Percentiles rank a stretch among this genome's conserved stretches.
Evolutionary conservation across 192 early-diverging fungal species (phyloP).

Genomic region (Backusella psychrophila): DNA sequence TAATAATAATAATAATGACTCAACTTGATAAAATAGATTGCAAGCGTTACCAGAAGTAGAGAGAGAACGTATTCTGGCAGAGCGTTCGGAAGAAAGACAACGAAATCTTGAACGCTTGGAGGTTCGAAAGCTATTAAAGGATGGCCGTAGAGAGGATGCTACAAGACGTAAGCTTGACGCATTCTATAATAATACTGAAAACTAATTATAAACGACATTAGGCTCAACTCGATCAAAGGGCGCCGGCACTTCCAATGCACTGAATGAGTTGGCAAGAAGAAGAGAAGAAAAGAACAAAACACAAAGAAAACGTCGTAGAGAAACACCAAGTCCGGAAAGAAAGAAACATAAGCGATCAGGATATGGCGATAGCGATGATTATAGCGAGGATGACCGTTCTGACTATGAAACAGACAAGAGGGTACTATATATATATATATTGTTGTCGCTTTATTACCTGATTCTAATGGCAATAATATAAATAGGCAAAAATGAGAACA

Average conservation of each 20-base stretch:
- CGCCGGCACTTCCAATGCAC: conserved; percentile 34
- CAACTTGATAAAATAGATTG: conserved; percentile 33
- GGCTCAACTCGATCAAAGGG: conserved; percentile 57
- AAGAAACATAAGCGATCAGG: conserved; percentile 12
- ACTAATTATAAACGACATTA: neutral
- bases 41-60: conserved; percentile 68
- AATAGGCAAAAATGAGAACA: conserved; percentile 32
- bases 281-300: conserved; percentile 48
- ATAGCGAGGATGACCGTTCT: conserved; percentile 27
- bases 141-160: conserved; percentile 34
- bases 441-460: no score
- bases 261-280: conserved; percentile 56
- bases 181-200: neutral
- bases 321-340: conserved; percentile 36
- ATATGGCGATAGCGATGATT: conserved; percentile 27
- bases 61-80: conserved; percentile 72
- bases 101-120: conserved; percentile 35
- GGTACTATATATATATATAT: neutral
- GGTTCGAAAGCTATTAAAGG: conserved; percentile 38
- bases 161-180: conserved; percentile 24
- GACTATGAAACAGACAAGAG: conserved; percentile 39
- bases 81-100: conserved; percentile 63
- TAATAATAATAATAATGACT: neutral
- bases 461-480: no score
- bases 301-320: conserved; percentile 20